A percentile compares a stretch with the other conserved stretches of the same genome.
phyloP scores from a whole-genome alignment of 2,329 filamentous ascomycete species.

The Penicillium sp. region DNA sequence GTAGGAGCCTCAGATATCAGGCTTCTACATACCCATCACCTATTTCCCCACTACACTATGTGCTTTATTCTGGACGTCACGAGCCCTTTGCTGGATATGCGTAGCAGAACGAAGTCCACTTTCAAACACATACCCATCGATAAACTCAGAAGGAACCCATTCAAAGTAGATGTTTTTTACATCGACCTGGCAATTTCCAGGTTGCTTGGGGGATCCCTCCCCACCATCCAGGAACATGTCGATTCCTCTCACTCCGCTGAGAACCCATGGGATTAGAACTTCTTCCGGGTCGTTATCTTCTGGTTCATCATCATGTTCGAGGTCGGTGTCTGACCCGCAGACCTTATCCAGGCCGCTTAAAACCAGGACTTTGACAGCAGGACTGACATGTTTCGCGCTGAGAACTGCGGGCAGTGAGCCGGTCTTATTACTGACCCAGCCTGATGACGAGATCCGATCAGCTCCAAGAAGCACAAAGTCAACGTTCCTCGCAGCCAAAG shows the following conservation, averaged over 20 bases:
- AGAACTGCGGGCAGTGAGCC: conserved; percentile 65
- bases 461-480: conserved; percentile 67
- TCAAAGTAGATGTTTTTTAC: conserved; percentile 62
- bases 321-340: conserved; percentile 41
- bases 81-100: conserved; percentile 29
- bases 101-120: conserved; percentile 45
- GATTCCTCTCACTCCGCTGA: conserved; percentile 27
- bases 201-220: conserved; percentile 13
- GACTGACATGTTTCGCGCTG: conserved; percentile 56
- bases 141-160: conserved; percentile 58
- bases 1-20: too few species aligned
- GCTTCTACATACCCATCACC: too few species aligned
- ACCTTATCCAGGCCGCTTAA: conserved; percentile 67
- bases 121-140: conserved; percentile 62
- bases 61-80: conserved; percentile 23
- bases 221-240: conserved; percentile 23
- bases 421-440: conserved; percentile 69
- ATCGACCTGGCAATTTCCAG: conserved; percentile 28
- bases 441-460: conserved; percentile 62
- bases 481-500: conserved; percentile 55
- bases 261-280: conserved; percentile 54
- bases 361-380: conserved; percentile 56
- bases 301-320: conserved; percentile 52
- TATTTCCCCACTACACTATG: too few species aligned
- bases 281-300: conserved; percentile 62